Evolutionary conservation across 2,329 filamentous ascomycete species (phyloP), one percentile per base, ranked within the genome.

Genomic region (Colletotrichum somersetense): DNA sequence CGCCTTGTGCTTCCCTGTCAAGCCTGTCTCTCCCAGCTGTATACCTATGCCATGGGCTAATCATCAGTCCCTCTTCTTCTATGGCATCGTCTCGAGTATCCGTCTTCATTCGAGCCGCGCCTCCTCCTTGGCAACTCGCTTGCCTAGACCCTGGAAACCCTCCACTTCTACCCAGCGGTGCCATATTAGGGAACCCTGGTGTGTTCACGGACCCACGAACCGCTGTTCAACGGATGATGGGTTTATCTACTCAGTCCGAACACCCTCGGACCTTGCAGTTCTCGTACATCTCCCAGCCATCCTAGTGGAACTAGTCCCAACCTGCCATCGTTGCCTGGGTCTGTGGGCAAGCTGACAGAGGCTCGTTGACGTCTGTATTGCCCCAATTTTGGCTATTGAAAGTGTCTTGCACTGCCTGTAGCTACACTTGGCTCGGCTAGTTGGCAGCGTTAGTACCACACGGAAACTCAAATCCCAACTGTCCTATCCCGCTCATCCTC

Each of bases 321-420:
- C 57, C 66, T 58, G 59, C 63, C 55, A 48, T 46, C n/a, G 10
- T 26, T 35, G 18, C 52, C 53, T 53, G n/a, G 40, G 44, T 30
- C 40, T 69, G 65, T 23, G 59, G 53, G 5, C n/a, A 58, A 38
- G 12, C 20, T n/a, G n/a, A 58, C 57, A 71, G 67, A 62, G 68
- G 35, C 58, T 63, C 30, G 26, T 42, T 20, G 20, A 44, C 46
- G 59, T 23, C 52, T 44, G 16, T 52, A 38, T 35, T 35, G 23
- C 55, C 46, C 46, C 58, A 48, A 48, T 55, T 69, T 64, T 55
- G 63, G 55, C 55, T 55, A 64, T 65, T 16, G 14, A 26, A 61
- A 48, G 42, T 57, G 38, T 42, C 35, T 48, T 33, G 50, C 35
- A 46, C 57, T 35, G 44, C 26, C 48, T 18, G 38, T 44, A 55